phyloP scores from a whole-genome alignment of 768 basidiomycete species.

The Tricholoma saponaceum region DNA sequence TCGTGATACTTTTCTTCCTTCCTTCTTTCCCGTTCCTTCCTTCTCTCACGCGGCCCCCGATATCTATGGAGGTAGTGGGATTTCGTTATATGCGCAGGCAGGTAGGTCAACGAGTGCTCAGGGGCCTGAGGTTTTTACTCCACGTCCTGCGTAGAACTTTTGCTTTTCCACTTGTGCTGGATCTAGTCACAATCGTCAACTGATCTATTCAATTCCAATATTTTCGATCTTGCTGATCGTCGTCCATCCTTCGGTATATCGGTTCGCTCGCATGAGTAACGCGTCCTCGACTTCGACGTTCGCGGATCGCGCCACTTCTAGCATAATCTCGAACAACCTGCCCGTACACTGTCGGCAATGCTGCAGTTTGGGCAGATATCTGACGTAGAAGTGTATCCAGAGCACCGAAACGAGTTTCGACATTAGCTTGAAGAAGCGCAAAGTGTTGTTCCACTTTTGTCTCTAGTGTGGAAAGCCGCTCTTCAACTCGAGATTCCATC shows the following conservation, averaged over 20 bases:
- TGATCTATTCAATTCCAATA: background rate
- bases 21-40: too few species aligned
- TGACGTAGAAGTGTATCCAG: constrained; percentile 20
- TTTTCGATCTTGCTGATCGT: background rate
- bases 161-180: background rate
- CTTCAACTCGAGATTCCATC: constrained; percentile 21
- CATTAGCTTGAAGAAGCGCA: constrained; percentile 7
- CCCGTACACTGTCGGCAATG: constrained; percentile 24
- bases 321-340: constrained; percentile 18
- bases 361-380: constrained; percentile 22
- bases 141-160: background rate
- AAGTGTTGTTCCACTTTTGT: constrained; percentile 16
- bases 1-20: too few species aligned
- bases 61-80: constrained; percentile 26
- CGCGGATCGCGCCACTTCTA: constrained; percentile 5
- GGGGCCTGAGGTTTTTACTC: background rate
- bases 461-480: constrained; percentile 23
- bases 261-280: background rate
- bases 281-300: background rate
- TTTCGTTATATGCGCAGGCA: constrained; percentile 13
- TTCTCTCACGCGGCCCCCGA: constrained; percentile 17
- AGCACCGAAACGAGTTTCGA: constrained; percentile 17
- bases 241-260: background rate
- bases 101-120: background rate
- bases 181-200: background rate